These are phyloP conservation scores for Penicillium corylophilum DNA, from an alignment of 2,329 filamentous ascomycete species.

Conservation along the genomic window DNA sequence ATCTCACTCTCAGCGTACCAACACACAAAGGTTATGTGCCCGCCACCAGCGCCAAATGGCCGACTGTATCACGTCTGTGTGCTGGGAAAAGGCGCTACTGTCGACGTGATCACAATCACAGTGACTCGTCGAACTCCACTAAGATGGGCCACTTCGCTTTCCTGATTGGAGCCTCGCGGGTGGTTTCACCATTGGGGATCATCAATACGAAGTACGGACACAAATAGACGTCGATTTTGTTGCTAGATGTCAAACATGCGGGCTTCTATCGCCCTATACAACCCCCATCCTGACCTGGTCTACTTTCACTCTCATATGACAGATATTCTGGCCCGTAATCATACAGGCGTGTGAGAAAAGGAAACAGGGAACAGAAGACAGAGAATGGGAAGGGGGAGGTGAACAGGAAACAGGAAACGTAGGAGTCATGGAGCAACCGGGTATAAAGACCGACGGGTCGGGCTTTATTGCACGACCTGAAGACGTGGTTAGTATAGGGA, in stretches of 20 bases:
- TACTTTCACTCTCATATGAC: conserved; percentile 17
- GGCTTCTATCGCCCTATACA: conserved; percentile 1
- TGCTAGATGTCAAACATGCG: conserved; percentile 3
- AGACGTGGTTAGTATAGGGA: conserved; percentile 5
- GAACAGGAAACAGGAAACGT: conserved; percentile 1
- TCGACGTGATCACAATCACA: conserved; percentile 27
- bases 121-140: conserved; percentile 11
- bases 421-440: conserved; percentile 4
- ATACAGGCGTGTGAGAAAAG: conserved; percentile 16
- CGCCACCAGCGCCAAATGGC: conserved; percentile 24
- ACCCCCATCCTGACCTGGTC: conserved; percentile 2
- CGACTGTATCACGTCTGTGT: conserved; percentile 1
- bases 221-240: conserved; percentile 2
- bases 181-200: neutral
- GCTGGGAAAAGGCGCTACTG: conserved; percentile 19
- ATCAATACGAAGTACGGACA: neutral
- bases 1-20: neutral
- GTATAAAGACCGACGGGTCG: neutral
- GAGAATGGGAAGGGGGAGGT: too few relatives aligned
- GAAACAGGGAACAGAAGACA: neutral
- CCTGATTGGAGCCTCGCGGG: conserved; percentile 16
- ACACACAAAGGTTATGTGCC: neutral
- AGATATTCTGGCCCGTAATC: conserved; percentile 17
- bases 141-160: neutral
- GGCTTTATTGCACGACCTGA: conserved; percentile 18